Evolutionary conservation across 75 land plant genomes (phyloP).

Genomic region (Azolla pinnata): DNA sequence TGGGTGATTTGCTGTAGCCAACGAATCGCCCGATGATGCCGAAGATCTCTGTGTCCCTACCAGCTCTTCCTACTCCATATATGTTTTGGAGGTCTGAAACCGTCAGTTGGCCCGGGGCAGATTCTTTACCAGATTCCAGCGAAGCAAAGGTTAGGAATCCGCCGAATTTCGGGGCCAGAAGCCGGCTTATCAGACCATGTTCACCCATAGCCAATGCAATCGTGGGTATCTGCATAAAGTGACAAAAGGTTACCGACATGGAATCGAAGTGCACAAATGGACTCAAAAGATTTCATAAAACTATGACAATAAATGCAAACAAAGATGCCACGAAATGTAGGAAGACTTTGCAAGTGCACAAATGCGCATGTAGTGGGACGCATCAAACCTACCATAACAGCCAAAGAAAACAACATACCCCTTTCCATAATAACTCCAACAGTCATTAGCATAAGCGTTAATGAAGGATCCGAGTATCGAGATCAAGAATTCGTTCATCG

Average conservation of each 20-base stretch:
- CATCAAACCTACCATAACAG: too few species aligned
- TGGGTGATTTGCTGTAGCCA: constrained; percentile 35
- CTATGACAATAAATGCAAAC: too few species aligned
- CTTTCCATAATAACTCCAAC: too few species aligned
- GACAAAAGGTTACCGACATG: background rate
- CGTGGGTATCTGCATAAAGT: constrained; percentile 20
- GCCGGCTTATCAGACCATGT: constrained; percentile 24
- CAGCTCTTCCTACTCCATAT: constrained; percentile 13
- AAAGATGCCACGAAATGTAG: too few species aligned
- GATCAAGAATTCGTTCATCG: too few species aligned
- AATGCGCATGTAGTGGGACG: too few species aligned
- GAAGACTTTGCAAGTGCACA: too few species aligned
- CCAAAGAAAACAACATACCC: too few species aligned
- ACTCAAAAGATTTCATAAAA: too few species aligned
- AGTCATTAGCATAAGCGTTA: too few species aligned
- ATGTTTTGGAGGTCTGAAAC: constrained; percentile 17
- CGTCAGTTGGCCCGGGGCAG: constrained; percentile 35
- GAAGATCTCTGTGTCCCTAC: constrained; percentile 25
- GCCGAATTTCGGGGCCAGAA: constrained; percentile 27
- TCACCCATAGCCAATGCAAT: constrained; percentile 35
- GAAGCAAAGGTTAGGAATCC: constrained; percentile 34
- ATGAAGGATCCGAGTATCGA: too few species aligned
- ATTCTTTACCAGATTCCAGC: constrained; percentile 25
- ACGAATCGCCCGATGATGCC: constrained; percentile 33
- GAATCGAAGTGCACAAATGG: too few species aligned